Percentiles rank a stretch among this genome's conserved stretches.
phyloP scores from a whole-genome alignment of 345 rosid genomes.

The Linum trigynum region DNA sequence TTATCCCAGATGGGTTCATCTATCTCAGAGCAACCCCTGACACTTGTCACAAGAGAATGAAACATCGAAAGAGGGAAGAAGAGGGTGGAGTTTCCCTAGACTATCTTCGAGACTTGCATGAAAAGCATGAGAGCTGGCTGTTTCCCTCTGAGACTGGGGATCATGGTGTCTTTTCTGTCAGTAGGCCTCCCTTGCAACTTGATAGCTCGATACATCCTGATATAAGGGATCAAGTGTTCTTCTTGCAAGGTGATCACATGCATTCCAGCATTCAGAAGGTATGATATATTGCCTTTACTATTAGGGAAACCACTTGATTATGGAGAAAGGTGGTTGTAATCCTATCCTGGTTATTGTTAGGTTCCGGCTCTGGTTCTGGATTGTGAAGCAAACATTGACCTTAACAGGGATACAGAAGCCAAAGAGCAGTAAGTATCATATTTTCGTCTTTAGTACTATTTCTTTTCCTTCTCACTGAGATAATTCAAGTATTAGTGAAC shows the following conservation, averaged over 20 bases:
- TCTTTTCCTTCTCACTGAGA: too few relatives aligned
- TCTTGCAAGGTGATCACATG: constrained; percentile 86
- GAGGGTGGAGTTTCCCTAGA: constrained; percentile 86
- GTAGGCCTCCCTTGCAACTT: constrained; percentile 35
- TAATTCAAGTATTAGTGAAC: too few relatives aligned
- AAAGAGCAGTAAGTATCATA: constrained; percentile 63
- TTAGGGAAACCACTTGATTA: not conserved
- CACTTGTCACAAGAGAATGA: constrained; percentile 91
- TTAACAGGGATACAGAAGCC: constrained; percentile 67
- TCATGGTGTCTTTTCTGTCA: constrained; percentile 71
- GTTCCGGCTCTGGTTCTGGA: constrained; percentile 97
- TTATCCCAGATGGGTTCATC: constrained; percentile 91
- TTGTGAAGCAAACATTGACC: constrained; percentile 93
- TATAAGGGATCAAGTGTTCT: constrained; percentile 78
- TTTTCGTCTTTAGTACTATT: too few relatives aligned
- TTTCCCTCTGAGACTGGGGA: constrained; percentile 78
- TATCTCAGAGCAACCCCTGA: constrained; percentile 95
- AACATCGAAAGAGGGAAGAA: constrained; percentile 70
- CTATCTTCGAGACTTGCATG: constrained; percentile 79
- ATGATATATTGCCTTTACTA: constrained; percentile 1
- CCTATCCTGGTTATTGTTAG: constrained; percentile 29
- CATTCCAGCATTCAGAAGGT: constrained; percentile 98
- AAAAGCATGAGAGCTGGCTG: constrained; percentile 98
- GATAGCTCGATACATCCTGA: constrained; percentile 70
- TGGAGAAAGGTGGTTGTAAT: constrained; percentile 9